phyloP scores from a whole-genome alignment of 352 stramenopile species.

The Globisporangium spinosum region DNA sequence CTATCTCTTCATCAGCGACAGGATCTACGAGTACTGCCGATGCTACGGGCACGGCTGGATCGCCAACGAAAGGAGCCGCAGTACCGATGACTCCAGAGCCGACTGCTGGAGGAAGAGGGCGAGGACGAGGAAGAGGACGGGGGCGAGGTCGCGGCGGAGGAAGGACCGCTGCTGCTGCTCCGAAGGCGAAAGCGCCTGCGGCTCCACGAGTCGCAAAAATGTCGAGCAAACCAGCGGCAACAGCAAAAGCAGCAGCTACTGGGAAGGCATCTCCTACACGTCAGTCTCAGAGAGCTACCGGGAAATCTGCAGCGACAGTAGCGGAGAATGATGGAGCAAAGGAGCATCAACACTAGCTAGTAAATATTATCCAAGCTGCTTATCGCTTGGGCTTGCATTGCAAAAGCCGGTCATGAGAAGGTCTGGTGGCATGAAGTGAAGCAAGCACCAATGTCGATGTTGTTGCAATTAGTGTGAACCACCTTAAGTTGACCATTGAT shows the following conservation, averaged over 20 bases:
- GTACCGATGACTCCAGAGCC: neutral
- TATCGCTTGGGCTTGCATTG: neutral
- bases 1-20: neutral
- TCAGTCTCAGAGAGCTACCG: neutral
- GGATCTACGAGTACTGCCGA: neutral
- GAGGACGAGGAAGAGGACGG: slow-evolving; percentile 1
- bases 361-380: neutral
- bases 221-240: neutral
- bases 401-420: neutral
- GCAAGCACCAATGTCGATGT: neutral
- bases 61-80: neutral
- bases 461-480: neutral
- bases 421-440: neutral
- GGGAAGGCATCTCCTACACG: neutral
- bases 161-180: neutral
- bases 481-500: neutral
- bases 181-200: neutral
- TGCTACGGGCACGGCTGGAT: neutral
- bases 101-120: neutral
- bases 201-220: neutral
- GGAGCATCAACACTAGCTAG: neutral
- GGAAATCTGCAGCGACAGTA: neutral
- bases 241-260: neutral
- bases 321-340: neutral
- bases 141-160: slow-evolving; percentile 1